phyloP scores from a whole-genome alignment of 305 asterid genomes.

The Fraxinus platypoda region DNA sequence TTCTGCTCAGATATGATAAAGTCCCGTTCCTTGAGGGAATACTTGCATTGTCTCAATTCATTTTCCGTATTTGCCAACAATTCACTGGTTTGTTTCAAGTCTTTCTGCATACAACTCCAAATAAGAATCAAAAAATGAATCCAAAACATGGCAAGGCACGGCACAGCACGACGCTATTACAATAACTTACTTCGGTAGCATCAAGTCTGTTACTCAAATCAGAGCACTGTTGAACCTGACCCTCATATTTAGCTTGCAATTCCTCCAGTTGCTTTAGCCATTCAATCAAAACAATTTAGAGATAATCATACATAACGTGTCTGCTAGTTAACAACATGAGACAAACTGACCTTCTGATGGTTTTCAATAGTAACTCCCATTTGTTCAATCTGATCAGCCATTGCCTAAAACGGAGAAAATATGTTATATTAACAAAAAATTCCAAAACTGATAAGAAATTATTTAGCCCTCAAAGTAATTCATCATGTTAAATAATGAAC shows the following conservation, averaged over 20 bases:
- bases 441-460: background rate
- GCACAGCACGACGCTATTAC: background rate
- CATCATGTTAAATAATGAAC: background rate
- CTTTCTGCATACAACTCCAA: conserved; percentile 46
- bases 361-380: conserved; percentile 63
- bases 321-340: background rate
- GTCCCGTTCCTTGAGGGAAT: conserved; percentile 62
- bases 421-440: background rate
- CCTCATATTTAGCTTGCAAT: conserved; percentile 51
- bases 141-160: background rate
- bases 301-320: background rate
- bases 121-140: conserved; percentile 26
- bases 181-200: conserved; percentile 47
- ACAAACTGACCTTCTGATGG: conserved; percentile 53
- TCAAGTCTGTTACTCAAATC: conserved; percentile 55
- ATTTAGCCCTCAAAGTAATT: background rate
- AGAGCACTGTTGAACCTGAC: conserved; percentile 46
- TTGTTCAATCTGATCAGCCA: conserved; percentile 84
- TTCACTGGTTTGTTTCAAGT: conserved; percentile 53
- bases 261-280: conserved; percentile 57
- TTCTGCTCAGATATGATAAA: conserved; percentile 67
- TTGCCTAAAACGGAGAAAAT: conserved; percentile 43
- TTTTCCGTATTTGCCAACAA: conserved; percentile 54
- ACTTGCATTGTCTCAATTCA: conserved; percentile 48
- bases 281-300: conserved; percentile 5